Conservation (phyloP, 2,329 filamentous ascomycete genomes). For the Calonectria naviculata region DNA sequence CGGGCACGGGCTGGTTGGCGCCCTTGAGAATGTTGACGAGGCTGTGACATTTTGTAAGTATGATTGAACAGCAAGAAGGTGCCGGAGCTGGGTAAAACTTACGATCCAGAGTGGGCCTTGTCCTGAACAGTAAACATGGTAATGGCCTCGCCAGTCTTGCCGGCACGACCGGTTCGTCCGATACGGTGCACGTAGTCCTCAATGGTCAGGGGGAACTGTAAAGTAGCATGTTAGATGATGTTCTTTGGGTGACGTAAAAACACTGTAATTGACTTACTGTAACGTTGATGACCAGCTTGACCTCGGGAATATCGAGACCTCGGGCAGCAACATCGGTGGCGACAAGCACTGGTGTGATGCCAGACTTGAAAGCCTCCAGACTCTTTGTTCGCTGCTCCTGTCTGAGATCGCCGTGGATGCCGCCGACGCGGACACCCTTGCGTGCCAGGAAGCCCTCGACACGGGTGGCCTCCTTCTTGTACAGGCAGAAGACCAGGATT, state of each 20-base stretch:
- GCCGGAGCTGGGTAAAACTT: slow-evolving; percentile 54
- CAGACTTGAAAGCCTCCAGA: slow-evolving; percentile 91
- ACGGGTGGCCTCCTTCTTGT: slow-evolving; percentile 97
- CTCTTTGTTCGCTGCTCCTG: slow-evolving; percentile 90
- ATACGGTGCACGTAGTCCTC: slow-evolving; percentile 99
- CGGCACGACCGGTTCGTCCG: slow-evolving; percentile 92
- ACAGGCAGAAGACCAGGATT: slow-evolving; percentile 94
- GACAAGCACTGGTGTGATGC: slow-evolving; percentile 84
- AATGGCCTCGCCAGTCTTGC: slow-evolving; percentile 87
- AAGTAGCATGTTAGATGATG: slow-evolving; percentile 6
- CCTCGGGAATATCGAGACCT: slow-evolving; percentile 93
- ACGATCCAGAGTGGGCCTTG: slow-evolving; percentile 90
- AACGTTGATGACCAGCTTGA: slow-evolving; percentile 94
- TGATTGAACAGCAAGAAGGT: not conserved
- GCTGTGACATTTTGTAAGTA: slow-evolving; percentile 56
- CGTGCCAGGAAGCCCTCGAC: slow-evolving; percentile 84
- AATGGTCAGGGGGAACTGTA: slow-evolving; percentile 87
- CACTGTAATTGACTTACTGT: slow-evolving; percentile 63
- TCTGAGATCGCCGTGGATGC: slow-evolving; percentile 92
- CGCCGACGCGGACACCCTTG: slow-evolving; percentile 85
- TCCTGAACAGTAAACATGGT: slow-evolving; percentile 97
- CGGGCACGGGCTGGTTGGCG: slow-evolving; percentile 91
- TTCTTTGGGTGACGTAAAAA: no score
- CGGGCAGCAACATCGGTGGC: slow-evolving; percentile 96
- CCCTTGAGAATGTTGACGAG: slow-evolving; percentile 94